A percentile compares a stretch with the other conserved stretches of the same genome.
Evolutionary conservation across 2,329 filamentous ascomycete genomes (phyloP).

Genomic region (Gliomastix tumulicola): DNA sequence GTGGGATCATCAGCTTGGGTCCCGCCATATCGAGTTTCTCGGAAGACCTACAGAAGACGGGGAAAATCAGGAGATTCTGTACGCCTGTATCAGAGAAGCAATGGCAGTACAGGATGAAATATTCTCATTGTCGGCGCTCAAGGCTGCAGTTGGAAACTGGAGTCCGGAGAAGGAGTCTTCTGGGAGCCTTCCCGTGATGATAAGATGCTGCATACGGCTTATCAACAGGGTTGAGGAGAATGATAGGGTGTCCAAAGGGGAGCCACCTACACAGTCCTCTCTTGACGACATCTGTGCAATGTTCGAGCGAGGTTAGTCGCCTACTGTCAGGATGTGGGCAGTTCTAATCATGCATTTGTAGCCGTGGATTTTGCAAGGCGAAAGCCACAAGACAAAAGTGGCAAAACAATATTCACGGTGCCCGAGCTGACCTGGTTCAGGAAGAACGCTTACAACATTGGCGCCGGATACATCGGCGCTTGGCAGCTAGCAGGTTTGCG

Average conservation of each 20-base stretch:
- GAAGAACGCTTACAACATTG: slow-evolving; percentile 73
- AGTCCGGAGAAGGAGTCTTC: slow-evolving; percentile 9
- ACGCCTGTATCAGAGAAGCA: slow-evolving; percentile 75
- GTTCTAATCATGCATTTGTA: slow-evolving; percentile 4
- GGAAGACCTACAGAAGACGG: slow-evolving; percentile 44
- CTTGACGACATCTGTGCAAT: slow-evolving; percentile 45
- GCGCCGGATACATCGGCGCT: slow-evolving; percentile 43
- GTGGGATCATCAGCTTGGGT: slow-evolving; percentile 50
- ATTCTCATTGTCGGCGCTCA: slow-evolving; percentile 39
- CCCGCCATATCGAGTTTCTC: slow-evolving; percentile 56
- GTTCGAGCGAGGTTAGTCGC: slow-evolving; percentile 34
- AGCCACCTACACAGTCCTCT: slow-evolving; percentile 6
- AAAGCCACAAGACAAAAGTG: slow-evolving; percentile 27
- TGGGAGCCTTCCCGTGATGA: slow-evolving; percentile 24
- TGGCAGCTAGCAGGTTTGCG: slow-evolving; percentile 49
- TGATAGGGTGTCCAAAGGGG: slow-evolving; percentile 7
- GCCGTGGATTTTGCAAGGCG: slow-evolving; percentile 19
- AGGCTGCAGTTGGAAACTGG: slow-evolving; percentile 20
- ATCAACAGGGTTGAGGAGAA: slow-evolving; percentile 31
- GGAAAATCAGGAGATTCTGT: slow-evolving; percentile 52
- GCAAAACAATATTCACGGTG: slow-evolving; percentile 46
- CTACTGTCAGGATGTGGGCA: too few relatives aligned
- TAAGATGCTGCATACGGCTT: slow-evolving; percentile 46
- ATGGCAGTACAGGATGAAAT: slow-evolving; percentile 55
- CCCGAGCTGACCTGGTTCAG: slow-evolving; percentile 79